Conservation (phyloP, 164 flowering plant genomes). For the Tetrastigma voinierianum region DNA sequence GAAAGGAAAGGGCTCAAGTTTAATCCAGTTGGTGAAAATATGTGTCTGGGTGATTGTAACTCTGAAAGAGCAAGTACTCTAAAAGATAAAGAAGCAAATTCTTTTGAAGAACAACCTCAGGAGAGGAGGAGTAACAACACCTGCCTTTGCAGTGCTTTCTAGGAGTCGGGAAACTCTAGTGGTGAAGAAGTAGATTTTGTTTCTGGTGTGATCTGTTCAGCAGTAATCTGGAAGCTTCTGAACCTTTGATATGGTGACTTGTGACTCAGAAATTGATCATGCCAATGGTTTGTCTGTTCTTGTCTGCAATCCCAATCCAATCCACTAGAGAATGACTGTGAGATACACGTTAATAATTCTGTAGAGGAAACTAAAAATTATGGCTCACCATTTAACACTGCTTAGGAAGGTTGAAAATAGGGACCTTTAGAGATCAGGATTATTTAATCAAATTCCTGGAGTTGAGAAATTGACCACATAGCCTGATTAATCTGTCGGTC, state of each 20-base stretch:
- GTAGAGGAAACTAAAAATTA: slow-evolving; percentile 48
- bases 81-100: slow-evolving; percentile 56
- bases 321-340: slow-evolving; percentile 36
- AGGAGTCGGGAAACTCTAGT: slow-evolving; percentile 81
- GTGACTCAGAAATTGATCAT: slow-evolving; percentile 25
- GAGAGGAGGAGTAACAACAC: slow-evolving; percentile 95
- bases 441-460: slow-evolving; percentile 61
- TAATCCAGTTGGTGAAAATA: slow-evolving; percentile 22
- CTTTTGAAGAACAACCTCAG: slow-evolving; percentile 72
- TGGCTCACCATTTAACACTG: slow-evolving; percentile 88
- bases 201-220: slow-evolving; percentile 51
- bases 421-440: slow-evolving; percentile 46
- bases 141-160: slow-evolving; percentile 87
- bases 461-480: slow-evolving; percentile 74
- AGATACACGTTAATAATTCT: slow-evolving; percentile 58
- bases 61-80: slow-evolving; percentile 26
- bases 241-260: slow-evolving; percentile 56
- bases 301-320: slow-evolving; percentile 21
- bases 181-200: slow-evolving; percentile 66
- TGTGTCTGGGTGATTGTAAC: slow-evolving; percentile 26
- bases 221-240: slow-evolving; percentile 52
- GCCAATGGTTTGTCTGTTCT: slow-evolving; percentile 20
- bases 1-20: slow-evolving; percentile 30
- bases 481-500: no score
- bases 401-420: slow-evolving; percentile 66